A percentile compares a stretch with the other conserved stretches of the same genome.
These are phyloP conservation scores for Paramecium sonneborni DNA, from an alignment of 73 alveolate genomes.

Conservation along the genomic window DNA sequence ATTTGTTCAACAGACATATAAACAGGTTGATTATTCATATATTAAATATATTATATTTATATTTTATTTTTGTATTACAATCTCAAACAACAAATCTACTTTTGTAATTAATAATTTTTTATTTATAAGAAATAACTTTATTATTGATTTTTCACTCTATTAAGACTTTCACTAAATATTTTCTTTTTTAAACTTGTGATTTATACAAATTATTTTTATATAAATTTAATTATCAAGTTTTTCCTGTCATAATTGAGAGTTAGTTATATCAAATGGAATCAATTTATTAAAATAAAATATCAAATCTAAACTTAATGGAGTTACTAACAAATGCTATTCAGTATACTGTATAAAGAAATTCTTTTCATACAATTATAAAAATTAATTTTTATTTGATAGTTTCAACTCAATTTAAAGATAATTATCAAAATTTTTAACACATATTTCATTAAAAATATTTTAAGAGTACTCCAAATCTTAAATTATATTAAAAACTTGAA, in stretches of 20 bases:
- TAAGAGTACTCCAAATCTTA: neutral
- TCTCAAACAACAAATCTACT: neutral
- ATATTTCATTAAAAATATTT: neutral
- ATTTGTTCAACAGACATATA: constrained; percentile 44
- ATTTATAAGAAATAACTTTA: neutral
- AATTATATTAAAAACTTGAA: neutral
- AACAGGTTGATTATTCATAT: constrained; percentile 50
- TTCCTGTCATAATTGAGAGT: neutral
- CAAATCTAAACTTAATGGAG: neutral
- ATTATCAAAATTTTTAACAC: neutral
- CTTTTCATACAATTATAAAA: neutral
- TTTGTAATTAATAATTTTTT: neutral
- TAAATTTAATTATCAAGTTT: neutral
- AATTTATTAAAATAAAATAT: neutral
- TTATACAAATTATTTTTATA: neutral
- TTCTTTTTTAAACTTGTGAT: neutral
- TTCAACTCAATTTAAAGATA: neutral
- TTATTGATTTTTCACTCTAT: neutral
- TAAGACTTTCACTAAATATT: neutral
- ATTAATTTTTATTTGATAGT: neutral
- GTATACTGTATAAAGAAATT: neutral
- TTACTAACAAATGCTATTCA: neutral
- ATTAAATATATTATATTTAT: neutral
- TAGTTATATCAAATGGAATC: neutral
- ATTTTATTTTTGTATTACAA: neutral